Base-by-base conservation (phyloP, 495 filamentous ascomycete species). In the Lindgomyces ingoldianus region DNA sequence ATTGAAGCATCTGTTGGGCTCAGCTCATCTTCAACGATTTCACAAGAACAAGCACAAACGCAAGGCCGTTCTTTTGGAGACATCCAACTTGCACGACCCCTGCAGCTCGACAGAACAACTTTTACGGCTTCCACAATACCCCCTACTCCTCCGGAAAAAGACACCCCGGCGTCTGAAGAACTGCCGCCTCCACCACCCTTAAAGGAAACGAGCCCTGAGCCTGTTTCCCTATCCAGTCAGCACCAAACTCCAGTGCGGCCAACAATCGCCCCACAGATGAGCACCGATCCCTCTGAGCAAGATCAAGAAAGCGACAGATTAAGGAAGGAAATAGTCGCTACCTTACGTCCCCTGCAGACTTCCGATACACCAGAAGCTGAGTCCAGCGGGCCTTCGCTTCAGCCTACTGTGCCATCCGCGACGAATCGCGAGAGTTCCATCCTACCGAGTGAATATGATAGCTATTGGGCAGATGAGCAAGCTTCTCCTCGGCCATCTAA, bases 321-420 rank as follows among this genome's bases (percentile, higher is more conserved):
- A 51, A 78, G 87, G 27, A 87, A 91, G 64, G 91, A 96, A 66
- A 95, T 95, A 33, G 89, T 92, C 25, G 84, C 83, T 36, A 89
- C 85, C n/a, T 74, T 94, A 12, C 91, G 82, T 67, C 81, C 85
- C 1, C 36, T 55, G 29, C 44, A 60, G 22, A 29, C 52, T 33
- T 46, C 57, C 0, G 48, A 36, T 14, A 29, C 16, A 19, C 12
- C 47, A 3, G 45, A 55, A 6, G 19, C 26, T 10, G 45, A 49
- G 14, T 12, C 49, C 10, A n/a, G 52, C 1, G 10, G 46, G n/a
- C 12, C 60, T 21, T 64, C 64, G 9, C 57, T 71, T 6, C 68
- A 63, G 25, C 63, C 63, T 14, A 45, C 16, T 41, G 52, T 16
- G 1, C 21, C 58, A 6, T 4, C n/a, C 36, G 21, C 39, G 12